Percentiles rank a stretch among this genome's conserved stretches.
phyloP scores from a whole-genome alignment of 2,329 filamentous ascomycete species.

The Metarhizium brunneum region DNA sequence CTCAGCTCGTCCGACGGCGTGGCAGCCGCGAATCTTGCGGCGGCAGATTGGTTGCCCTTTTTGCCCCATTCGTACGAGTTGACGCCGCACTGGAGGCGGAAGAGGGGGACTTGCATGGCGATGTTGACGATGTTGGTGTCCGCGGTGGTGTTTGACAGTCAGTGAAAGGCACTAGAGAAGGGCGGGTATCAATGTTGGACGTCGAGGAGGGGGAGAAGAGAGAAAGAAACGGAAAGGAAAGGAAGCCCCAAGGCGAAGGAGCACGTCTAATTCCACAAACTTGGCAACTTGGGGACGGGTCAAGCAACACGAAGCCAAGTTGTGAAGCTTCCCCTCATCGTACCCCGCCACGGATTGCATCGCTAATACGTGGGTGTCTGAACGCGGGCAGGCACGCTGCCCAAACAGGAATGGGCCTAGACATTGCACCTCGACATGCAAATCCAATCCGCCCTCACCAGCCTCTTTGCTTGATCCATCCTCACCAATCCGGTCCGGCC shows the following conservation, averaged over 20 bases:
- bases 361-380: no score
- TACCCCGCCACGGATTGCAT: not conserved
- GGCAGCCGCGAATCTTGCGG: constrained; percentile 80
- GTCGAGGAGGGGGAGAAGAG: no score
- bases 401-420: no score
- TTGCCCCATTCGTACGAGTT: constrained; percentile 99
- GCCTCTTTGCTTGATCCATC: no score
- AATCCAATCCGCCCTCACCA: not conserved
- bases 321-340: not conserved
- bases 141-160: not conserved
- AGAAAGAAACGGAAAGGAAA: no score
- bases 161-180: not conserved
- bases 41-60: constrained; percentile 76
- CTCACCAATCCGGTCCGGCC: no score
- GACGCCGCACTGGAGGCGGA: constrained; percentile 82
- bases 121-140: not conserved
- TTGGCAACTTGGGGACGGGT: no score
- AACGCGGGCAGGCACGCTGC: no score
- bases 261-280: no score
- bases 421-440: no score
- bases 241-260: no score
- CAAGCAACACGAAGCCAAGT: no score
- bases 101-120: constrained; percentile 65
- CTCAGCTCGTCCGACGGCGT: constrained; percentile 66
- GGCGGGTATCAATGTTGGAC: not conserved